Base-by-base conservation (phyloP, 2,329 filamentous ascomycete species). In the Fusarium sp. region DNA sequence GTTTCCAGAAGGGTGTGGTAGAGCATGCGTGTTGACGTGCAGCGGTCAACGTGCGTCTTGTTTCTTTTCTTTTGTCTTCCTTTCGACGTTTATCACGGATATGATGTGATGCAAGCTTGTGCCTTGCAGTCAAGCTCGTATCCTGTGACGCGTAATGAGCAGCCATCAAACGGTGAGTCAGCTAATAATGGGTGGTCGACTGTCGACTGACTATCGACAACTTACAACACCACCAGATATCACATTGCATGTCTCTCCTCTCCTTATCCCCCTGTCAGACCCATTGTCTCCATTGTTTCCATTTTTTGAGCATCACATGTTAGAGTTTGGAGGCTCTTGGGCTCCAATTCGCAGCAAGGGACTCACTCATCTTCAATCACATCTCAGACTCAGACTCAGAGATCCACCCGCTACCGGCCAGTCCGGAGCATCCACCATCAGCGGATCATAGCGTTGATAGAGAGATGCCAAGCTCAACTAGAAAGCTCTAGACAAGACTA, bases 1-100 rank as follows among this genome's bases (percentile, higher is more conserved):
- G 22, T 61, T 70, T 8, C 67, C 64, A 26, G 41, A 54, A 41
- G 40, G 50, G 47, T 55, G 26, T 39, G 51, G 57, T 20, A 19
- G 33, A 41, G 32, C 46, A 54, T 68, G 67, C 66, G 22, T 50
- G 40, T 51, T 69, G 66, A 69, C 62, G 66, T 70, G 47, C 66
- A 64, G 63, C 44, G 43, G 54, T 58, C 46, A 62, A 64, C 56
- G 43, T 30, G 28, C 28, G 28, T 13, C 28, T 11, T 30, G 28
- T 30, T 30, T 47, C 54, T n/a, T 51, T 49, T 46, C 43, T 52
- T 44, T 54, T 24, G 24, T 24, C 24, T 24, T 49, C 56, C 33
- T 49, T 49, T 35, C 30, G 26, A 39, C 9, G 15, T 11, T 7
- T 10, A 7, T 22, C 41, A 51, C 35, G 19, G n/a, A 33, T 19